A percentile compares a stretch with the other conserved stretches of the same genome.
Conservation (phyloP, 176 grass and related monocot genomes). For the Musa itinerans region DNA sequence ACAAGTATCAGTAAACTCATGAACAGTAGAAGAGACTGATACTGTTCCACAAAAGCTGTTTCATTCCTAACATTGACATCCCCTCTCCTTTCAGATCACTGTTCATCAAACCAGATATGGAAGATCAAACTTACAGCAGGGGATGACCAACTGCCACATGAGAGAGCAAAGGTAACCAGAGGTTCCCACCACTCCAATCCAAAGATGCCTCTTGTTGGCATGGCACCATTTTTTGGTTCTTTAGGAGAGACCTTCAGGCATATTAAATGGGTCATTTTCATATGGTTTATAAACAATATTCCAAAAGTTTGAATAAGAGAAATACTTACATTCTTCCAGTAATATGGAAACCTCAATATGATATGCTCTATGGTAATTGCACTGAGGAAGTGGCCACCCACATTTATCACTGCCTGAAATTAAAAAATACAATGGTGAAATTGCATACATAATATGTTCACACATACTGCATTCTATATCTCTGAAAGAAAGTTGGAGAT, state of each 20-base stretch:
- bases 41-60: neutral
- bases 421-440: neutral
- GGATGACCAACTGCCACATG: constrained; percentile 92
- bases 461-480: too few relatives aligned
- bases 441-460: too few relatives aligned
- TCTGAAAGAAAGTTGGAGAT: neutral
- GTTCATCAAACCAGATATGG: neutral
- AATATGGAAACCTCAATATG: constrained; percentile 69
- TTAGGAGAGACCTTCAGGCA: constrained; percentile 32
- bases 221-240: constrained; percentile 32
- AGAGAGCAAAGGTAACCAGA: constrained; percentile 82
- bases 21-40: too few relatives aligned
- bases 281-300: neutral
- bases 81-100: too few relatives aligned
- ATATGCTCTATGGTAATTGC: constrained; percentile 97
- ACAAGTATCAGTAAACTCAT: neutral
- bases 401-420: constrained; percentile 67
- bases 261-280: neutral
- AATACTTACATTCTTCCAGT: constrained; percentile 52
- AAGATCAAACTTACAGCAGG: constrained; percentile 47
- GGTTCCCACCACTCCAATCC: constrained; percentile 94
- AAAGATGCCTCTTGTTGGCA: constrained; percentile 33
- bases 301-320: neutral
- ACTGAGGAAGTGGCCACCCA: constrained; percentile 65
- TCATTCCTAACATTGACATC: too few relatives aligned